phyloP scores from a whole-genome alignment of 768 basidiomycete species.

The Pulveroboletus sp. region DNA sequence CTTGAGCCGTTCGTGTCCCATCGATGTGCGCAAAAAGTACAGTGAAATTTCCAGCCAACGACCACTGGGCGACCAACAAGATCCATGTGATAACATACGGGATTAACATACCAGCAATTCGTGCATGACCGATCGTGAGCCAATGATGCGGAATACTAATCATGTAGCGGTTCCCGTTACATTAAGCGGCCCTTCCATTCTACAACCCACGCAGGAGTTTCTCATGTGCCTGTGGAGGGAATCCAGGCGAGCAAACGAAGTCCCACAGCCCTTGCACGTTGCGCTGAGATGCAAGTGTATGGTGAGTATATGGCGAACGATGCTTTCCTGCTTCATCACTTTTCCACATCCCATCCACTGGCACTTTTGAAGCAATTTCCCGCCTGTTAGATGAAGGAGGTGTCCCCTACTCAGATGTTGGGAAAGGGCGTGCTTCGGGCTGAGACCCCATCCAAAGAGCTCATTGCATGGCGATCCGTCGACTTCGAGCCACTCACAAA shows the following conservation, averaged over 20 bases:
- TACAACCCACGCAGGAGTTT: slow-evolving; percentile 11
- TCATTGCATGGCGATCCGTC: slow-evolving; percentile 7
- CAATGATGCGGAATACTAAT: background rate
- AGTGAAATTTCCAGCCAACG: too few relatives aligned
- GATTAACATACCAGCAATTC: too few relatives aligned
- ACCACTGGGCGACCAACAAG: too few relatives aligned
- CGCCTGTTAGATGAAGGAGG: background rate
- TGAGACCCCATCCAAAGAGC: background rate
- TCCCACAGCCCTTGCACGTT: slow-evolving; percentile 18
- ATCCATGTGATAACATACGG: too few relatives aligned
- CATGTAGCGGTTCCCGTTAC: too few relatives aligned
- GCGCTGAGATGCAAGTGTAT: slow-evolving; percentile 17
- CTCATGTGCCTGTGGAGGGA: slow-evolving; percentile 23
- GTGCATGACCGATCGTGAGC: too few relatives aligned
- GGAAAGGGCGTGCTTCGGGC: slow-evolving; percentile 9
- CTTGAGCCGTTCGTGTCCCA: too few relatives aligned
- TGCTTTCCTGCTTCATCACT: slow-evolving; percentile 23
- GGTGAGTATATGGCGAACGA: slow-evolving; percentile 19
- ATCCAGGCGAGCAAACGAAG: slow-evolving; percentile 23
- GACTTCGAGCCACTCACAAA: slow-evolving; percentile 10
- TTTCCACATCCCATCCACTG: slow-evolving; percentile 17
- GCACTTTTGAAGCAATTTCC: slow-evolving; percentile 11
- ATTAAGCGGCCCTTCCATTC: background rate
- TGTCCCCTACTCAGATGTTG: slow-evolving; percentile 9
- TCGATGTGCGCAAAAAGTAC: too few relatives aligned